phyloP scores from a whole-genome alignment of 768 basidiomycete genomes.

The Trichaptum fuscoviolaceum region DNA sequence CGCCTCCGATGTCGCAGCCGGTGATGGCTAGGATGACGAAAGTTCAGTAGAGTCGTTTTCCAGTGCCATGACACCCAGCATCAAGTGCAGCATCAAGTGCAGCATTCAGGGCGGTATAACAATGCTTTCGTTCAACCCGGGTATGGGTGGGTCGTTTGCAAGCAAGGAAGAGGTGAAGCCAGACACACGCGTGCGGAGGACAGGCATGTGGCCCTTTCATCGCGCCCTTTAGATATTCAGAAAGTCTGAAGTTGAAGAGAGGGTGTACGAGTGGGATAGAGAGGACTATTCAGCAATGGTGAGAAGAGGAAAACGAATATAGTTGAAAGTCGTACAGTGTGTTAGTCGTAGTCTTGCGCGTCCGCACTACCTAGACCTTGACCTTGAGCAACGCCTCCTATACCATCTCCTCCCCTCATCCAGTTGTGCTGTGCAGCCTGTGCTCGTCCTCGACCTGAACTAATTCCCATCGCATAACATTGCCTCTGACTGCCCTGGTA shows the following conservation, averaged over 20 bases:
- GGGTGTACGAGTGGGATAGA: conserved; percentile 8
- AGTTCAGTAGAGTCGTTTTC: conserved; percentile 11
- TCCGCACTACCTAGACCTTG: too few species aligned
- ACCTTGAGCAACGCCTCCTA: too few species aligned
- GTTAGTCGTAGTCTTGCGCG: conserved; percentile 3
- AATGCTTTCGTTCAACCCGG: conserved; percentile 57
- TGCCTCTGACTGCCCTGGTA: too few species aligned
- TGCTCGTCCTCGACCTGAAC: too few species aligned
- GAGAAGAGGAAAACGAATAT: not conserved
- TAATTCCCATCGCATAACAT: too few species aligned
- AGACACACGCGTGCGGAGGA: conserved; percentile 20
- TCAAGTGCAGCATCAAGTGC: too few species aligned
- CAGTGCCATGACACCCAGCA: conserved; percentile 70
- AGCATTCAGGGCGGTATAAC: conserved; percentile 54
- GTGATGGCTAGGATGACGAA: too few species aligned
- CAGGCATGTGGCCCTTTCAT: conserved; percentile 18
- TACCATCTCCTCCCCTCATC: too few species aligned
- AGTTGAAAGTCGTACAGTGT: conserved; percentile 3
- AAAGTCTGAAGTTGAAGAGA: not conserved
- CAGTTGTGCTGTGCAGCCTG: too few species aligned
- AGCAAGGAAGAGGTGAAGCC: conserved; percentile 27
- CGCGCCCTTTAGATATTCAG: not conserved
- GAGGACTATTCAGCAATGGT: conserved; percentile 1
- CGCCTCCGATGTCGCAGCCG: conserved; percentile 26
- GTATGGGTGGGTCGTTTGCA: conserved; percentile 24